Percentiles rank a stretch among this genome's conserved stretches.
Evolutionary conservation across 148 eudicot genomes (phyloP).

Genomic region (Selenicereus undatus): DNA sequence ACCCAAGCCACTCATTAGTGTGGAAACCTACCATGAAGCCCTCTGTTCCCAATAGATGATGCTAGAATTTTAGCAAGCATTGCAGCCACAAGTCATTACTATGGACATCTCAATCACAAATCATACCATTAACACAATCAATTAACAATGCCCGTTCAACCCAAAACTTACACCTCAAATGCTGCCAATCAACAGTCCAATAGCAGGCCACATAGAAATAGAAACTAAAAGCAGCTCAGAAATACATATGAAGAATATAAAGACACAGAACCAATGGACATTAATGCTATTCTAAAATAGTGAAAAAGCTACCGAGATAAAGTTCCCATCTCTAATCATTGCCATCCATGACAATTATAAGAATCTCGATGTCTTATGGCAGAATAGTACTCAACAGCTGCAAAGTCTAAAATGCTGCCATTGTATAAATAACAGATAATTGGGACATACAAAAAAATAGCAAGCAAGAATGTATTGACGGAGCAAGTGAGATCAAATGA

Average conservation of each 20-base stretch:
- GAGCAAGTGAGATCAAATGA: background rate
- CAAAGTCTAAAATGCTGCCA: background rate
- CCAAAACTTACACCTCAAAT: background rate
- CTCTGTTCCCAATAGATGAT: no score
- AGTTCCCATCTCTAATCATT: background rate
- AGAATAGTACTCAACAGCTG: background rate
- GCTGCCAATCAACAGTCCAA: background rate
- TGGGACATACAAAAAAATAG: background rate
- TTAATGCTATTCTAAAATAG: background rate
- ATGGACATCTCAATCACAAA: no score
- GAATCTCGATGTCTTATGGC: no score
- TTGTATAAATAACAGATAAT: background rate
- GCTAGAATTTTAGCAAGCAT: no score
- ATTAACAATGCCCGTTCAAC: background rate
- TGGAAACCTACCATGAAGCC: no score
- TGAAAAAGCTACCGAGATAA: background rate
- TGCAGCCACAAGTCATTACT: no score
- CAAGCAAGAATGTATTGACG: background rate
- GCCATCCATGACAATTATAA: background rate
- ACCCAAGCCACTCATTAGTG: no score
- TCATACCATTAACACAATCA: background rate
- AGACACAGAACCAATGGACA: background rate
- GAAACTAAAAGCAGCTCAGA: background rate
- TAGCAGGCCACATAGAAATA: background rate
- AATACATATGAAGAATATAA: background rate